Percentiles rank a stretch among this genome's conserved stretches.
Conservation (phyloP, 495 filamentous ascomycete genomes). For the Aspergillus bridgeri region DNA sequence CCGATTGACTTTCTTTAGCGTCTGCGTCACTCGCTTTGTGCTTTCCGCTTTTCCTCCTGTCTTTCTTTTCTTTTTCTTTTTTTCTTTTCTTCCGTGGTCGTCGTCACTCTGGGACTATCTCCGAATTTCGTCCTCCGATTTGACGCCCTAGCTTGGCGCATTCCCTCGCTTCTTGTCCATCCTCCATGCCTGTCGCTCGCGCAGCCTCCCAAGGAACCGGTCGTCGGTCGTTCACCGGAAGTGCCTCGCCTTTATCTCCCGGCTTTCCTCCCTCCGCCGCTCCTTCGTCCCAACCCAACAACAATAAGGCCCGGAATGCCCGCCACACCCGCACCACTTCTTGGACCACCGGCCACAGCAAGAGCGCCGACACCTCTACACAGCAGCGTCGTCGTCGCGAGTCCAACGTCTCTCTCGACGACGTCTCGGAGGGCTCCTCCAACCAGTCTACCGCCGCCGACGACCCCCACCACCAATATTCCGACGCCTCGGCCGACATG, state of each 20-base stretch:
- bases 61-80: too few relatives aligned
- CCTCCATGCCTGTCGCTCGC: constrained; percentile 19
- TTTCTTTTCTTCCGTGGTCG: too few relatives aligned
- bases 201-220: constrained; percentile 13
- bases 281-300: constrained; percentile 5
- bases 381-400: constrained; percentile 36
- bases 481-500: constrained; percentile 28
- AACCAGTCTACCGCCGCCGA: constrained; percentile 15
- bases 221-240: constrained; percentile 5
- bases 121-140: too few relatives aligned
- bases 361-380: constrained; percentile 29
- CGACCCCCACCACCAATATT: too few relatives aligned
- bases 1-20: too few relatives aligned
- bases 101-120: too few relatives aligned
- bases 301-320: constrained; percentile 27
- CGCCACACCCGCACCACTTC: constrained; percentile 41
- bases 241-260: constrained; percentile 5
- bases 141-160: constrained; percentile 18
- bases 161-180: constrained; percentile 7
- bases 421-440: constrained; percentile 36
- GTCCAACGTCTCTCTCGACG: constrained; percentile 36
- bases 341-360: constrained; percentile 38
- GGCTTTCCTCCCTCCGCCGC: constrained; percentile 11
- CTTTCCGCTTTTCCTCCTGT: too few relatives aligned
- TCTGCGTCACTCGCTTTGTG: too few relatives aligned